phyloP scores from a whole-genome alignment of 345 rosid genomes.

The Cardamine occulta region DNA sequence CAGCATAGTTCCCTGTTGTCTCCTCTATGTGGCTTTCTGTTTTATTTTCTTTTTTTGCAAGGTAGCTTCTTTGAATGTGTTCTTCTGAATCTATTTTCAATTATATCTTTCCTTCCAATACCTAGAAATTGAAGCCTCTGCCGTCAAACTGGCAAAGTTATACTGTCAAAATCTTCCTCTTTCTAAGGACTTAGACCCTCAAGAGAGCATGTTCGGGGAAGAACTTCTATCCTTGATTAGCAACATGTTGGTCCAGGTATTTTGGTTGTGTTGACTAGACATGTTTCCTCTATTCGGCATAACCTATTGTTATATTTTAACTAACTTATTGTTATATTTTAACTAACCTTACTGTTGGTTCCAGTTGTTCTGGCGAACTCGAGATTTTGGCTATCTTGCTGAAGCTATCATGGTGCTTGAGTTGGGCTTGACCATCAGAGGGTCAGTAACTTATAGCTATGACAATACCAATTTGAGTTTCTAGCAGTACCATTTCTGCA shows the following conservation, averaged over 20 bases:
- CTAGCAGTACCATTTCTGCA: conserved; percentile 1
- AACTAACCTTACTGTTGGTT: conserved; percentile 29
- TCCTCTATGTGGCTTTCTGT: conserved; percentile 17
- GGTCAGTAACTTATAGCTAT: conserved; percentile 50
- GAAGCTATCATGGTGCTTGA: conserved; percentile 96
- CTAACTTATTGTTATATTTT: conserved; percentile 19
- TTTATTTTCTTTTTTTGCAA: background rate
- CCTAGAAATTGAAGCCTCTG: conserved; percentile 67
- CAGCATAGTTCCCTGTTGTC: conserved; percentile 10
- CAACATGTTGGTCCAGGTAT: conserved; percentile 90
- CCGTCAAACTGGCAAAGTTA: conserved; percentile 67
- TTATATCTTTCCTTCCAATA: conserved; percentile 35
- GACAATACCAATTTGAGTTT: background rate
- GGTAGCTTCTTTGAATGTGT: conserved; percentile 13
- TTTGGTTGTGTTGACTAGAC: conserved; percentile 4
- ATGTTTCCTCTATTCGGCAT: background rate
- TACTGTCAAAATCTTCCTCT: conserved; percentile 76
- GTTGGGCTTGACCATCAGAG: conserved; percentile 78
- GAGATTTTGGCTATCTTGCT: conserved; percentile 69
- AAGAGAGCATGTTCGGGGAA: conserved; percentile 93
- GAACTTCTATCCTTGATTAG: conserved; percentile 78
- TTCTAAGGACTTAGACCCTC: conserved; percentile 89
- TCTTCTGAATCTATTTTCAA: conserved; percentile 21
- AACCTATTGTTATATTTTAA: background rate
- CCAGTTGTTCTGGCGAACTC: conserved; percentile 83